phyloP scores from a whole-genome alignment of 2,329 filamentous ascomycete genomes.

The Cercospora citrullina region DNA sequence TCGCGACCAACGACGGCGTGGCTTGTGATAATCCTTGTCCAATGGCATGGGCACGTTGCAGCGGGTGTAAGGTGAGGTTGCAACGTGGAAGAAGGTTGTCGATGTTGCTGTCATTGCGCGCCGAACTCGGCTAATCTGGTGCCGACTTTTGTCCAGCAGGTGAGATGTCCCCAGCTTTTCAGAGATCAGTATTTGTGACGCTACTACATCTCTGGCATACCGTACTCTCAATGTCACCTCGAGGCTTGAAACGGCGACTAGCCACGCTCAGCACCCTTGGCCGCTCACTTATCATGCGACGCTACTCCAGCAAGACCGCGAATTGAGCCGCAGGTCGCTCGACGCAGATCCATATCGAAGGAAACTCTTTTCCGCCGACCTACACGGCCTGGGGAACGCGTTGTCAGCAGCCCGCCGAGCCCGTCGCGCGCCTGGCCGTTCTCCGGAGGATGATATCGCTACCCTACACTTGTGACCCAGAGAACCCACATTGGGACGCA shows the following conservation, averaged over 20 bases:
- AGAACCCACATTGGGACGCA: slow-evolving; percentile 1
- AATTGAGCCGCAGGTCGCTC: neutral
- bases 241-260: slow-evolving; percentile 1
- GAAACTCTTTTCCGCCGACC: neutral
- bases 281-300: slow-evolving; percentile 6
- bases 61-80: slow-evolving; percentile 11
- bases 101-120: neutral
- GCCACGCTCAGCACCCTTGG: slow-evolving; percentile 11
- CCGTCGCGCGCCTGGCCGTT: neutral
- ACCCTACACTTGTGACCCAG: neutral
- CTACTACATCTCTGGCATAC: neutral
- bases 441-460: slow-evolving; percentile 14
- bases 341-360: neutral
- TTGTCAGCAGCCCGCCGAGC: slow-evolving; percentile 3
- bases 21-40: slow-evolving; percentile 3
- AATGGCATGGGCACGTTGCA: slow-evolving; percentile 23
- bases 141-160: slow-evolving; percentile 4
- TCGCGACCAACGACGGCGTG: neutral
- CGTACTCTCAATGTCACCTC: slow-evolving; percentile 10
- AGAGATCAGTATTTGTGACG: neutral
- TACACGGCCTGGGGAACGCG: neutral
- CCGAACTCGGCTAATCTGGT: neutral
- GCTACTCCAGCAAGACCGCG: slow-evolving; percentile 1
- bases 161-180: neutral
- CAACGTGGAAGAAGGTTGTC: slow-evolving; percentile 10